These are phyloP conservation scores for Parmelia sp. DNA, from an alignment of 495 filamentous ascomycete species.

Conservation along the genomic window DNA sequence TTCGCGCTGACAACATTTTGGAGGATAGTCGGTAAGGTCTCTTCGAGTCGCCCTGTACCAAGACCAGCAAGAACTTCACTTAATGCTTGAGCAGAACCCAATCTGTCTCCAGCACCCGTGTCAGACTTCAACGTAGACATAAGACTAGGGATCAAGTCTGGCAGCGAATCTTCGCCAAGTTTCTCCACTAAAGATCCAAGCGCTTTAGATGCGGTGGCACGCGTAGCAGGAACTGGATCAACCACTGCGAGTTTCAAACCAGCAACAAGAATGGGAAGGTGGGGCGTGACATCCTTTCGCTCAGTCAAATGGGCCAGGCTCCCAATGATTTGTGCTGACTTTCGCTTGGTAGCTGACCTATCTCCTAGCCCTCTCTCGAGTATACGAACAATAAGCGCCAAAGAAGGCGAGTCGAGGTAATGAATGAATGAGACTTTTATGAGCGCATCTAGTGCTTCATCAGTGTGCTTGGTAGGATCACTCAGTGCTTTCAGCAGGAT, in stretches of 20 bases:
- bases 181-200: conserved; percentile 94
- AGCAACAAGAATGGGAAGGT: conserved; percentile 87
- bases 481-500: conserved; percentile 93
- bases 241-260: conserved; percentile 84
- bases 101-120: conserved; percentile 86
- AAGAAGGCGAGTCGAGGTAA: conserved; percentile 90
- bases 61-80: conserved; percentile 93
- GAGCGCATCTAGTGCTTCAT: conserved; percentile 84
- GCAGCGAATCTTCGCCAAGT: conserved; percentile 91
- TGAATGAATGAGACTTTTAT: conserved; percentile 96
- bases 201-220: conserved; percentile 93
- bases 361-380: conserved; percentile 87
- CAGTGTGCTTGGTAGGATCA: conserved; percentile 95
- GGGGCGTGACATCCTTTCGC: conserved; percentile 82
- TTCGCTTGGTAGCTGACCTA: conserved; percentile 87
- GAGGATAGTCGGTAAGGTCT: conserved; percentile 91
- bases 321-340: conserved; percentile 93
- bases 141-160: conserved; percentile 93
- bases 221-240: conserved; percentile 93
- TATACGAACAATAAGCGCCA: conserved; percentile 90
- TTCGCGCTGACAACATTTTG: conserved; percentile 94
- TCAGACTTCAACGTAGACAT: conserved; percentile 98
- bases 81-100: conserved; percentile 95
- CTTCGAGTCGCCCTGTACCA: conserved; percentile 85
- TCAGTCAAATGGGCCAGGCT: conserved; percentile 96